Evolutionary conservation across 164 flowering plant species (phyloP), one percentile per base, ranked within the genome.

Genomic region (Nymphaea thermarum): DNA sequence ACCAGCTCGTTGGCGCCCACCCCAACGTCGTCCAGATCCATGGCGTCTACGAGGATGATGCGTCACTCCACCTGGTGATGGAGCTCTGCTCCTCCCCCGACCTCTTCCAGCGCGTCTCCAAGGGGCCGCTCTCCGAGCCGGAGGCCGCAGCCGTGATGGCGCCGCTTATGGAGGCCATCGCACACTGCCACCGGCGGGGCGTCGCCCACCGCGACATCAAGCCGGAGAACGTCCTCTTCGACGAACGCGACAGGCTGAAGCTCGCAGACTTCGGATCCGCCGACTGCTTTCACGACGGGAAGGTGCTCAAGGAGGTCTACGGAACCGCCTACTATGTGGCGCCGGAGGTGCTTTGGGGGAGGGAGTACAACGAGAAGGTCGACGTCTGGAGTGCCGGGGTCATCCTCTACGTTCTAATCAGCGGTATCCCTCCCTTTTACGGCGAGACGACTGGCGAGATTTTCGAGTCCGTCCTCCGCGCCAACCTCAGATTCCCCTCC

Each of bases 291-390:
- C 77, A 79, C 41, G 64, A 42, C 25, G 69, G 62, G 0, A 67
- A 66, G 69, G 7, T 55, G 71, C 74, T 86, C 82, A 70, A 68
- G 16, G 97, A 94, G 0, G 65, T 91, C 51, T 90, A 88, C 6
- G 97, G 97, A 42, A 91, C 97, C 44, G 95, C 97, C 66, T 88
- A 88, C 70, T 91, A 91, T 71, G 91, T 91, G 43, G 97, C 97
- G 65, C 97, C 95, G 69, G 97, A 91, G 82, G 88, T 91, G 4
- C 4, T 91, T 59, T 45, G 72, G 2, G 91, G 95, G 12, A 71
- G 77, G 66, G 84, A 80, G 43, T 91, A 91, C 75, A 72, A 72
- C 36, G 97, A 91, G 83, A 91, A 88, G 72, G 85, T 89, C 2
- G 97, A 91, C 68, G 84, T 91, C 10, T 91, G 97, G 97, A 91